Percentiles rank a stretch among this genome's conserved stretches.
phyloP scores from a whole-genome alignment of 2,329 filamentous ascomycete species.

The Cylindrodendrum hubeiense region DNA sequence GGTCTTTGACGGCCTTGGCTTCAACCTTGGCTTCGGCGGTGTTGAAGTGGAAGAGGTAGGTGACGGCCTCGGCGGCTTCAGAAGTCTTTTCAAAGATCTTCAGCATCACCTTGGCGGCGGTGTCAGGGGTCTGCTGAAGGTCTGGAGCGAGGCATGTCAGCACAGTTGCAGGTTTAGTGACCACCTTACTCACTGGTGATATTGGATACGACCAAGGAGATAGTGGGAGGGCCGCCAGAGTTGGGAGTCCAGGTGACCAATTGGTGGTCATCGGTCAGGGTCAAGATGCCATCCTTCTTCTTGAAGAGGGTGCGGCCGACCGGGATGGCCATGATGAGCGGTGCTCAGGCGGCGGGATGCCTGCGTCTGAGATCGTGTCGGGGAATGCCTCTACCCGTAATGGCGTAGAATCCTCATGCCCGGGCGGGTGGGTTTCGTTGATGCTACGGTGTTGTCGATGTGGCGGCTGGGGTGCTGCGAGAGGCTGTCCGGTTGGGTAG shows the following conservation, averaged over 20 bases:
- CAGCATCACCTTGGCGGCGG: slow-evolving; percentile 90
- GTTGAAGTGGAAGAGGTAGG: slow-evolving; percentile 92
- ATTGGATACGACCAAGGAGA: slow-evolving; percentile 78
- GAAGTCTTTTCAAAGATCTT: slow-evolving; percentile 85
- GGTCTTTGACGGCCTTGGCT: slow-evolving; percentile 86
- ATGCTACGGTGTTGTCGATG: slow-evolving; percentile 11
- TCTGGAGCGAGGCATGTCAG: slow-evolving; percentile 63
- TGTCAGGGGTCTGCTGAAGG: slow-evolving; percentile 93
- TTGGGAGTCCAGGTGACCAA: slow-evolving; percentile 86
- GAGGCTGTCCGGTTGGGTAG: background rate
- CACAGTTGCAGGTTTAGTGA: slow-evolving; percentile 16
- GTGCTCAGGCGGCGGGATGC: background rate
- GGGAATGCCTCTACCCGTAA: slow-evolving; percentile 15
- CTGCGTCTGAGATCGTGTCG: background rate
- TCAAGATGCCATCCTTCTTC: slow-evolving; percentile 92
- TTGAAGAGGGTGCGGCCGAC: slow-evolving; percentile 84
- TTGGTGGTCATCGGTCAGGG: slow-evolving; percentile 78
- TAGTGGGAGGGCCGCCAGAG: slow-evolving; percentile 70
- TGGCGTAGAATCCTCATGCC: slow-evolving; percentile 20
- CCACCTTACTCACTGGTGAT: slow-evolving; percentile 78
- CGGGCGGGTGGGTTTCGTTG: background rate
- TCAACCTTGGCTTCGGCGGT: slow-evolving; percentile 83
- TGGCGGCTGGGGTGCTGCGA: background rate
- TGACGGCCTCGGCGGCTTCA: slow-evolving; percentile 69
- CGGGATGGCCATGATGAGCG: slow-evolving; percentile 65